Evolutionary conservation across 2,329 filamentous ascomycete genomes (phyloP).

Genomic region (Pseudocercospora ulei): DNA sequence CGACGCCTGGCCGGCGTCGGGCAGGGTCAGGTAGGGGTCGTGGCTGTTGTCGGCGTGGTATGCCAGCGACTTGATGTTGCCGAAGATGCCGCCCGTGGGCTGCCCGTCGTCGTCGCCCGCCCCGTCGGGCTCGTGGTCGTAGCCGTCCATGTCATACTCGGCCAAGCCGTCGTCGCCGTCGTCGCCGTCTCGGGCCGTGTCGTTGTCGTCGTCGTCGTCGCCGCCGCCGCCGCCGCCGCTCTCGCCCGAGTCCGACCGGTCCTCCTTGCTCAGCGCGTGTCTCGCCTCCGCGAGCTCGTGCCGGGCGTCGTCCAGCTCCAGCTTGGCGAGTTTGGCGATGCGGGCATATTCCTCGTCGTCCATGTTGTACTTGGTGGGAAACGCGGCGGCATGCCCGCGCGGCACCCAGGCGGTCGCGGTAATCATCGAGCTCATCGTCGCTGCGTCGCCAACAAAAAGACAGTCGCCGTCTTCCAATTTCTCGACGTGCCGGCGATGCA

Average conservation of each 20-base stretch:
- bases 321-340: constrained; percentile 45
- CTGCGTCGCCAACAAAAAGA: not conserved
- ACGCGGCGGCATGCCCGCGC: constrained; percentile 44
- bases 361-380: constrained; percentile 44
- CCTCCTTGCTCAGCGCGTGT: constrained; percentile 33
- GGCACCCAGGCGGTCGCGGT: constrained; percentile 47
- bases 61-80: constrained; percentile 82
- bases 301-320: constrained; percentile 81
- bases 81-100: constrained; percentile 61
- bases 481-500: too few species aligned
- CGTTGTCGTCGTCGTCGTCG: constrained; percentile 36
- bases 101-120: constrained; percentile 54
- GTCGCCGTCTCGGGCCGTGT: constrained; percentile 23
- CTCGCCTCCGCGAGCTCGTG: constrained; percentile 70
- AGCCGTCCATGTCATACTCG: constrained; percentile 92
- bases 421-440: constrained; percentile 46
- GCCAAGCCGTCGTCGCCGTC: constrained; percentile 71
- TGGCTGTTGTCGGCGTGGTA: constrained; percentile 93
- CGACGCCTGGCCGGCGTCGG: constrained; percentile 51
- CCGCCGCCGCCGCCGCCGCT: constrained; percentile 26
- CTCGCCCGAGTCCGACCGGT: constrained; percentile 38
- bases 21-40: constrained; percentile 90
- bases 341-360: constrained; percentile 46
- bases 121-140: constrained; percentile 59
- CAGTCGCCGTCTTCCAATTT: too few species aligned